A percentile compares a stretch with the other conserved stretches of the same genome.
These are phyloP conservation scores for Ceratocystiopsis brevicomis DNA, from an alignment of 2,329 filamentous ascomycete species.

Conservation along the genomic window DNA sequence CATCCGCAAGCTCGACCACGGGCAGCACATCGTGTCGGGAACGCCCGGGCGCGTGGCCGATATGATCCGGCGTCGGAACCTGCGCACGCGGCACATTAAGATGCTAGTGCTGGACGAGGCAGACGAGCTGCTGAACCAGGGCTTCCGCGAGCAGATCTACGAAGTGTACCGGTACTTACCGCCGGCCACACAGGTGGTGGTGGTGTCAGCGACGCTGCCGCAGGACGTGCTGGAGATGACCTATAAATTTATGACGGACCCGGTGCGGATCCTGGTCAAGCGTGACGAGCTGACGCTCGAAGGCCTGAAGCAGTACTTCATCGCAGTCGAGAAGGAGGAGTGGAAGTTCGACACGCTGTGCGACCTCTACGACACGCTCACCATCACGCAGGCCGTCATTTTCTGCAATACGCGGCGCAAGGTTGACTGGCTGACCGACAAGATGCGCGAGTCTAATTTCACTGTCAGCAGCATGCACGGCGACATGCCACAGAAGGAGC, in stretches of 20 bases:
- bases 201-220: conserved; percentile 88
- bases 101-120: conserved; percentile 44
- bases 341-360: conserved; percentile 99
- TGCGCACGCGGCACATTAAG: conserved; percentile 43
- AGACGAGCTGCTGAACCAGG: conserved; percentile 61
- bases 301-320: conserved; percentile 97
- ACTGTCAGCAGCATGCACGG: conserved; percentile 98
- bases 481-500: conserved; percentile 96
- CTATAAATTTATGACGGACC: conserved; percentile 98
- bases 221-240: conserved; percentile 99
- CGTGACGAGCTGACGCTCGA: conserved; percentile 96
- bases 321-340: conserved; percentile 96
- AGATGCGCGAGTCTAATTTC: conserved; percentile 98
- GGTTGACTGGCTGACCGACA: conserved; percentile 98
- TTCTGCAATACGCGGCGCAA: conserved; percentile 99
- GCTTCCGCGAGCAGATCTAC: conserved; percentile 97
- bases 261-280: conserved; percentile 90
- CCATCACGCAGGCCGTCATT: conserved; percentile 96
- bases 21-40: conserved; percentile 92
- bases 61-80: conserved; percentile 39
- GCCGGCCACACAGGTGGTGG: conserved; percentile 92
- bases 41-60: conserved; percentile 81
- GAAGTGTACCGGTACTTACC: conserved; percentile 95
- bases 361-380: conserved; percentile 95
- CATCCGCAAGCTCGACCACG: conserved; percentile 92